A percentile compares a stretch with the other conserved stretches of the same genome.
phyloP scores from a whole-genome alignment of 495 filamentous ascomycete genomes.

The Sporormia fimetaria region DNA sequence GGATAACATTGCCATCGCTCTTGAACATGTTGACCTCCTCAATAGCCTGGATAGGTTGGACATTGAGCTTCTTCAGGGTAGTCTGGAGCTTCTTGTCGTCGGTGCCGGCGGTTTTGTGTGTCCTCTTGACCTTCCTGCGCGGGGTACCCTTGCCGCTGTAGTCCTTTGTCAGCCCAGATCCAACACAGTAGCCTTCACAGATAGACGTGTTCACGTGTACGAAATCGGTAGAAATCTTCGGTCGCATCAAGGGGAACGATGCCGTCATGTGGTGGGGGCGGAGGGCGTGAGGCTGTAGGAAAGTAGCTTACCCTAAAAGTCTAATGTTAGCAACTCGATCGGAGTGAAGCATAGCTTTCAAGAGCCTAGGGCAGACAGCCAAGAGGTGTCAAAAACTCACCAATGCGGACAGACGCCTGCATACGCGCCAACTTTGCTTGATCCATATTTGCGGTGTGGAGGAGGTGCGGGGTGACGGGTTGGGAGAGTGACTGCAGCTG shows the following conservation, averaged over 20 bases:
- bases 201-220: neutral
- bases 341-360: neutral
- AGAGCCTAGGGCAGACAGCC: constrained; percentile 1
- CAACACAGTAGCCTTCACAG: neutral
- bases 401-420: constrained; percentile 64
- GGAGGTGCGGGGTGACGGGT: neutral
- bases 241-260: too few relatives aligned
- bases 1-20: constrained; percentile 97
- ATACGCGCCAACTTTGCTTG: constrained; percentile 66
- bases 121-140: constrained; percentile 95
- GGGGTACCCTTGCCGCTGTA: constrained; percentile 94
- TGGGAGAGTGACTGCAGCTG: constrained; percentile 3
- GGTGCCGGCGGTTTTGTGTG: constrained; percentile 74
- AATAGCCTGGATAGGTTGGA: constrained; percentile 78
- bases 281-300: too few relatives aligned
- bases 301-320: constrained; percentile 19
- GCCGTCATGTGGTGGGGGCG: too few relatives aligned
- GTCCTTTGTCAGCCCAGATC: constrained; percentile 10
- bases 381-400: constrained; percentile 42
- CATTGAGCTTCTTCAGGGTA: constrained; percentile 41
- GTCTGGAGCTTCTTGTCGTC: constrained; percentile 99
- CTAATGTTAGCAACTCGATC: constrained; percentile 6
- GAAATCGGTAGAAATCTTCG: neutral
- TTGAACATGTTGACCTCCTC: constrained; percentile 99
- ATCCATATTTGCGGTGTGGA: constrained; percentile 46